Conservation (phyloP, 139 green algal genomes). For the Diplosphaera chodatii region DNA sequence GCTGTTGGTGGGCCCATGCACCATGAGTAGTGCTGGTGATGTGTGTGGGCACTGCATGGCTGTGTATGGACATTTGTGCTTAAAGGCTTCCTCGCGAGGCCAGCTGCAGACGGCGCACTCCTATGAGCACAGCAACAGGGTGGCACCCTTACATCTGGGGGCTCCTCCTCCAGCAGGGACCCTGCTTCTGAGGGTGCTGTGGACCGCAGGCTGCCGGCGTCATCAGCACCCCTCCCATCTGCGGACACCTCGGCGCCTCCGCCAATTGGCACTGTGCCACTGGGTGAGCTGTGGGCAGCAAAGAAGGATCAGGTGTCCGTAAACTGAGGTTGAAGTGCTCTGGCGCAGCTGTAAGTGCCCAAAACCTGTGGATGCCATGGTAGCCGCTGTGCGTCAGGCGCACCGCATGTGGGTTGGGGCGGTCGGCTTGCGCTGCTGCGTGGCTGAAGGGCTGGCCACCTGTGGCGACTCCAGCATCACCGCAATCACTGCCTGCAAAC, state of each 20-base stretch:
- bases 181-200: background rate
- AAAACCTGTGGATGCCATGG: too few relatives aligned
- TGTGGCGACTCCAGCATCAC: conserved; percentile 39
- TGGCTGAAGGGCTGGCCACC: conserved; percentile 9
- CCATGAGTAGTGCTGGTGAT: too few relatives aligned
- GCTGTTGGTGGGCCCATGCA: too few relatives aligned
- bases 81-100: too few relatives aligned
- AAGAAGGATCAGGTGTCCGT: background rate
- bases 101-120: too few relatives aligned
- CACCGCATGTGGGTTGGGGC: conserved; percentile 37
- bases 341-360: too few relatives aligned
- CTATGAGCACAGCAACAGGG: too few relatives aligned
- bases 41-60: too few relatives aligned
- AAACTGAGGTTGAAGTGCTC: too few relatives aligned
- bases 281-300: background rate
- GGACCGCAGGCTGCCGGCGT: background rate
- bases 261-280: background rate
- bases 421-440: conserved; percentile 19
- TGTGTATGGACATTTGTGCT: too few relatives aligned
- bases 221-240: conserved; percentile 1
- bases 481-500: conserved; percentile 35
- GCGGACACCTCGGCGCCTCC: background rate
- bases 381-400: too few relatives aligned
- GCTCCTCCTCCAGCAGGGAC: background rate
- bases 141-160: background rate